These are phyloP conservation scores for Trametes villosa DNA, from an alignment of 768 basidiomycete species.

Conservation along the genomic window DNA sequence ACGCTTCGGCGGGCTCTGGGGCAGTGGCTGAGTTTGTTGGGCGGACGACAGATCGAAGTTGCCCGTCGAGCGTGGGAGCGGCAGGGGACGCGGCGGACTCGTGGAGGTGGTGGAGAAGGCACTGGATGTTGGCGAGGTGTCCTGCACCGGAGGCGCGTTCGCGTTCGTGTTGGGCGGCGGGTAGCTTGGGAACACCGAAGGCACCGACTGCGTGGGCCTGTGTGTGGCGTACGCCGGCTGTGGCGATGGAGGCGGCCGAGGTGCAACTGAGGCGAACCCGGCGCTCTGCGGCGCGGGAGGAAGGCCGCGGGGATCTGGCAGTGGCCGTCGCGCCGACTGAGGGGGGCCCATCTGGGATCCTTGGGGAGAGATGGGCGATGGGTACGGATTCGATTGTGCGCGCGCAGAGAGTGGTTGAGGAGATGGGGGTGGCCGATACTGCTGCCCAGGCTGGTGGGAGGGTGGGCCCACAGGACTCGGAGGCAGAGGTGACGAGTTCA, in stretches of 20 bases:
- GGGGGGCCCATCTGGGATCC: slow-evolving; percentile 6
- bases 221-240: slow-evolving; percentile 15
- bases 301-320: slow-evolving; percentile 26
- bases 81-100: slow-evolving; percentile 22
- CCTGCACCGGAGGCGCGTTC: neutral
- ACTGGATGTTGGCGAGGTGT: slow-evolving; percentile 5
- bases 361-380: slow-evolving; percentile 20
- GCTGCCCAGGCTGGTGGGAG: slow-evolving; percentile 16
- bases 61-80: slow-evolving; percentile 24
- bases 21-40: slow-evolving; percentile 2
- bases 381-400: slow-evolving; percentile 10
- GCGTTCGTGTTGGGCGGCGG: neutral
- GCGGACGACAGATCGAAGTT: slow-evolving; percentile 13
- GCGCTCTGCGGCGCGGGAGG: slow-evolving; percentile 24
- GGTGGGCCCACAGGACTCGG: neutral
- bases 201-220: slow-evolving; percentile 20
- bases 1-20: slow-evolving; percentile 21
- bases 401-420: slow-evolving; percentile 7
- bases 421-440: slow-evolving; percentile 12
- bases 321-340: slow-evolving; percentile 22
- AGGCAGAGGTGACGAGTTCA: slow-evolving; percentile 1
- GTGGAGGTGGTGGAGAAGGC: slow-evolving; percentile 13
- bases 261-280: slow-evolving; percentile 16
- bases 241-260: slow-evolving; percentile 23
- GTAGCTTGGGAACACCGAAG: slow-evolving; percentile 12